Conservation (phyloP, 495 filamentous ascomycete genomes). For the Cenococcum geophilum region DNA sequence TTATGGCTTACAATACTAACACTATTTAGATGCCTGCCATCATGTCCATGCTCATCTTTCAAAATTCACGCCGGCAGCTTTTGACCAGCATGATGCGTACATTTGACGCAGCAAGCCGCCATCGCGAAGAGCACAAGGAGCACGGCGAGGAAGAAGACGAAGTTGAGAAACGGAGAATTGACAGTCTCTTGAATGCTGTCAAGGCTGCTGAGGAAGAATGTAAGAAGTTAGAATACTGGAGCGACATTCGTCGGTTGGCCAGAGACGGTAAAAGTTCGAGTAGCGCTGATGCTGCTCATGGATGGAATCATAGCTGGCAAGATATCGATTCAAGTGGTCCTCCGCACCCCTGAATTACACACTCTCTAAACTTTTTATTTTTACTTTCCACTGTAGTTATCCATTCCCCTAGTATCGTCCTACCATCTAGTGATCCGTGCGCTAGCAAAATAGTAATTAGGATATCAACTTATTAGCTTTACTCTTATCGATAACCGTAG, state of each 20-base stretch:
- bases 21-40: constrained; percentile 63
- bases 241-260: constrained; percentile 60
- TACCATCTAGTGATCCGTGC: too few species aligned
- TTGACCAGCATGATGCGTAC: constrained; percentile 58
- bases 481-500: too few species aligned
- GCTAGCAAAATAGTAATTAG: too few species aligned
- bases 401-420: too few species aligned
- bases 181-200: constrained; percentile 53
- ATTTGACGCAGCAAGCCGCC: constrained; percentile 48
- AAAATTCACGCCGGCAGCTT: constrained; percentile 74
- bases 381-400: too few species aligned
- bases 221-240: constrained; percentile 65
- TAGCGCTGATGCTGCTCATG: constrained; percentile 37
- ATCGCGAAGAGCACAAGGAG: constrained; percentile 33
- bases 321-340: constrained; percentile 29
- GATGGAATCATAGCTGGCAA: constrained; percentile 26
- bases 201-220: constrained; percentile 62
- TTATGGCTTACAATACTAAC: constrained; percentile 13
- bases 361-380: background rate
- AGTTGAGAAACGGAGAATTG: constrained; percentile 37
- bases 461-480: too few species aligned
- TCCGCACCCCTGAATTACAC: constrained; percentile 9
- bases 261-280: constrained; percentile 47
- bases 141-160: constrained; percentile 28
- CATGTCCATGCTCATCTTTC: constrained; percentile 82